Evolutionary conservation across 768 basidiomycete species (phyloP), one percentile per base, ranked within the genome.

Genomic region (Suillus cothurnatus): DNA sequence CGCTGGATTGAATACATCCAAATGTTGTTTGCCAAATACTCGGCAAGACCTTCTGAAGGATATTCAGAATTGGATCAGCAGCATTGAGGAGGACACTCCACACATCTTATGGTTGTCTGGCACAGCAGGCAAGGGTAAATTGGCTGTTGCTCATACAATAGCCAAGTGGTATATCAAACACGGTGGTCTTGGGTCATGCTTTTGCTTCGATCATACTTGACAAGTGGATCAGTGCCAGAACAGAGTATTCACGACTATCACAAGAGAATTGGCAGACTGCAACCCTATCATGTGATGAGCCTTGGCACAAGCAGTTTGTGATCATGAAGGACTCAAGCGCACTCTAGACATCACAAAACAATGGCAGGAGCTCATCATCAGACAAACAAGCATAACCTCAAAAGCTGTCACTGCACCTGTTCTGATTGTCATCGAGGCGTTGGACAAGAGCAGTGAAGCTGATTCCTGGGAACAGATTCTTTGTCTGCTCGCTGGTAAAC

Each of bases 361-460:
- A 45, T 69, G 73, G 39, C 65, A 61, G 23, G 60, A 67, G 6
- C 59, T 73, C 14, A 65, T 73, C 23, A 12, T 73, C 26, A 45
- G 60, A 34, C 71, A 71, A 0, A 61, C 61, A 1, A 6, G 31
- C 23, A 49, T 36, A 7, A 61, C 43, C 52, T 31, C 52, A 9
- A 53, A 53, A 38, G 59, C 53, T 6, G 57, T 71, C 21, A 6
- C 66, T 55, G 68, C 69, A 17, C 72, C 69, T 15, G 66, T 73
- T 11, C 41, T 72, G 5, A 61, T 74, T 17, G 61, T 76, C 50
- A 71, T 75, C n/a, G 75, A 77, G 47, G 75, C 62, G 5, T 55
- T 74, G 28, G 70, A 72, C 41, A 69, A 68, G 53, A 69, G 68
- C 41, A 62, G 64, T 7, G 55, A 69, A 12, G 55, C 50, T 9